Base-by-base conservation (phyloP, 345 rosid genomes). In the Garcia nutans region DNA sequence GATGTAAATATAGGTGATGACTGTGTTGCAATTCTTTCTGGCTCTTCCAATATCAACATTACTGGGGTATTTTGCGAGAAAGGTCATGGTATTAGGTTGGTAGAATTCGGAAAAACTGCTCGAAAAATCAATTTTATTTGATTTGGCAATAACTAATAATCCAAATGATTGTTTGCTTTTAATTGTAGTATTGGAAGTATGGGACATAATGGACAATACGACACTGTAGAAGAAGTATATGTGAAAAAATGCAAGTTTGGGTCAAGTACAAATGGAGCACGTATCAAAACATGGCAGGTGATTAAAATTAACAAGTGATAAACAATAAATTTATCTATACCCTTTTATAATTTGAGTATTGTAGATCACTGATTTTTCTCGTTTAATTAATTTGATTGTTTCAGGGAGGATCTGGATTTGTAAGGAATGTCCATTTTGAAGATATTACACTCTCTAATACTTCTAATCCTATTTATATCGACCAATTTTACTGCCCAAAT, bases 21-120 rank as follows among this genome's bases (percentile, higher is more conserved):
- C 54, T 89, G 96, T 64, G 72, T 91, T 37, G 93, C 96, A 45
- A 81, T 91, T 26, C 77, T 74, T 61, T 65, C 71, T 0, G 89
- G 85, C 3, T 62, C 59, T 12, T 72, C 73, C 28, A 3, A 15
- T 13, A 70, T 79, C 23, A 41, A 64, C 42, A 65, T 79, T n/a
- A 44, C 66, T 23, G 49, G 58, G 0, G 76, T 79, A 6, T 20
- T 42, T 5, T 69, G 82, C n/a, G 63, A 68, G 10, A 74, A 63
- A 23, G 78, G 82, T 7, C 78, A 79, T 55, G 82, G 82, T 12
- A 79, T 79, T 22, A 78, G 81, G 81, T n/a, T n/a, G n/a, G n/a
- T n/a, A n/a, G n/a, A n/a, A n/a, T n/a, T n/a, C n/a, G n/a, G 37
- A 33, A 33, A 33, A 33, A 33, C 37, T 33, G 2, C 37, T 33